phyloP scores from a whole-genome alignment of 2,329 filamentous ascomycete genomes.

The Arachnomyces sp. region DNA sequence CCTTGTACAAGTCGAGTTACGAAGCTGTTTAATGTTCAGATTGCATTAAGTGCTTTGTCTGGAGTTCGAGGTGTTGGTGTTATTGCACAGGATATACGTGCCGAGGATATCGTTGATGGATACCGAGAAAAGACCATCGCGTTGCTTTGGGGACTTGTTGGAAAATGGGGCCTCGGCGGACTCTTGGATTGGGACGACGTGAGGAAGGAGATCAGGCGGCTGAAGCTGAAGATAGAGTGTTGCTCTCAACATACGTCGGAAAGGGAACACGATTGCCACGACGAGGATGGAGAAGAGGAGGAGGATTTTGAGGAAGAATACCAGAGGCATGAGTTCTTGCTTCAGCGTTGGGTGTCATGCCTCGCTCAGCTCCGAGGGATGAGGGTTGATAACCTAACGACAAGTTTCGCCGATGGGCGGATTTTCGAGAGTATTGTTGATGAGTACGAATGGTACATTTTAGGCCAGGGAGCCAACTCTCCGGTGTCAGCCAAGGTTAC shows the following conservation, averaged over 20 bases:
- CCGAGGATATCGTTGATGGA: conserved; percentile 56
- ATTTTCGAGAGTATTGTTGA: conserved; percentile 51
- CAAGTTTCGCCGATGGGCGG: conserved; percentile 49
- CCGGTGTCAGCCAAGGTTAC: not conserved
- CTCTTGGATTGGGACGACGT: conserved; percentile 52
- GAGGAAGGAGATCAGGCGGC: conserved; percentile 42
- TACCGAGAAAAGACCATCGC: conserved; percentile 58
- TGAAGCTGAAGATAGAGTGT: conserved; percentile 24
- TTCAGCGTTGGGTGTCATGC: conserved; percentile 50
- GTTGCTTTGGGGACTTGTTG: conserved; percentile 54
- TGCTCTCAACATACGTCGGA: conserved; percentile 12
- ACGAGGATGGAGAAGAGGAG: conserved; percentile 21
- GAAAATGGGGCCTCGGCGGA: conserved; percentile 46
- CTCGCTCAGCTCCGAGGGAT: conserved; percentile 43
- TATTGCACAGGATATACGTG: conserved; percentile 38
- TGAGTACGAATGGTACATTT: conserved; percentile 45
- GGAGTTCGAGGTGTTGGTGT: conserved; percentile 34
- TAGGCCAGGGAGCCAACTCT: conserved; percentile 2
- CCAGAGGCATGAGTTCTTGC: conserved; percentile 32
- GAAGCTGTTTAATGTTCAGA: conserved; percentile 53
- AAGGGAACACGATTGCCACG: conserved; percentile 14
- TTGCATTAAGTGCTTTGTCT: conserved; percentile 49
- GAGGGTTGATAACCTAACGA: conserved; percentile 48
- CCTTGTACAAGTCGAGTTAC: conserved; percentile 49
- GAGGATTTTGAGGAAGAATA: conserved; percentile 20